Base-by-base conservation (phyloP, 2,329 filamentous ascomycete species). In the Sarocladiaceae sp. region DNA sequence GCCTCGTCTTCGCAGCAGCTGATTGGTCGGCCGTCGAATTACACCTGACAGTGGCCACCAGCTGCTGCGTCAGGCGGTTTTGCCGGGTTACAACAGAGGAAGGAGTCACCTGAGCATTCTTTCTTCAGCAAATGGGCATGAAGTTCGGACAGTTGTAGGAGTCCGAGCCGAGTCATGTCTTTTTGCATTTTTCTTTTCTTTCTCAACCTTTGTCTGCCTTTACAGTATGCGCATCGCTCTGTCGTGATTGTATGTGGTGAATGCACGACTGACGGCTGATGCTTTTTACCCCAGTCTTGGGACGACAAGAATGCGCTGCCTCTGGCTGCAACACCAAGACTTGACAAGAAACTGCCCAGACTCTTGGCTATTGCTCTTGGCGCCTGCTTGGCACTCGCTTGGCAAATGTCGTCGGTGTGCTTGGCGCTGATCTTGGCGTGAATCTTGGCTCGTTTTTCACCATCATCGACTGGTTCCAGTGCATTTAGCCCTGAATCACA, bases 261-360 rank as follows among this genome's bases (percentile, higher is more conserved):
- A 12, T 17, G 33, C 12, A 36, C 6, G 5, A 36, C 33, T 36
- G 33, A 17, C 33, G 18, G 7, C 15, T 36, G 5, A 6, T 36
- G 15, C 12, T 5, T 36, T 17, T n/a, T 44, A 26, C 40, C 40
- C 40, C 40, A 44, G 40, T 7, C 40, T 44, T 44, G 40, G n/a
- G n/a, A n/a, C n/a, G 40, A 15, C 33, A n/a, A 17, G 12, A 36
- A 22, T 10, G 17, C 6, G 7, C 17, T 20, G 18, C 17, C 37
- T 42, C 37, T 22, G 17, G 22, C 44, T 5, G 3, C 44, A 4
- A 17, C 23, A 26, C 28, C 44, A 48, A 48, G 44, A 31, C 44
- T 31, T 26, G 44, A 48, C 26, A 33, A 48, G 44, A 48, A 48
- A 48, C 44, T n/a, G 44, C 44, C 44, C 6, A 48, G 44, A 48